phyloP scores from a whole-genome alignment of 495 filamentous ascomycete genomes.

The Hypoxylon perforatum region DNA sequence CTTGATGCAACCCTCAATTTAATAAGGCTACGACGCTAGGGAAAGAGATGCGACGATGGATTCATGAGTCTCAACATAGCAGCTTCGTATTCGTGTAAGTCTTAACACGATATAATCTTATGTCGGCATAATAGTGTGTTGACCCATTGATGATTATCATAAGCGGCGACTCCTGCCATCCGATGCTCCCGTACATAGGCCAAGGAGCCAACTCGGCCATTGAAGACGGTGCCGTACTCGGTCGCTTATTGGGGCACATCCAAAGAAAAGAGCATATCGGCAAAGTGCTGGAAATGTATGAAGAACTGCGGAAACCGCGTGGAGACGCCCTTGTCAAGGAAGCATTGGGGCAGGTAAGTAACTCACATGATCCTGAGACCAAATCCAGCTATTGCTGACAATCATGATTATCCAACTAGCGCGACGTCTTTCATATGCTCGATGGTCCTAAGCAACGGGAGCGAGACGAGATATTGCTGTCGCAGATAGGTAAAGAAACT shows the following conservation, averaged over 20 bases:
- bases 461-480: slow-evolving; percentile 58
- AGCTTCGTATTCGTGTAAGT: slow-evolving; percentile 46
- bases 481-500: slow-evolving; percentile 50
- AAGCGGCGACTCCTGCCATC: slow-evolving; percentile 66
- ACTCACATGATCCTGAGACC: neutral
- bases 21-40: slow-evolving; percentile 25
- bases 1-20: neutral
- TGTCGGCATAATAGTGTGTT: neutral
- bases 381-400: neutral
- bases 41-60: slow-evolving; percentile 43
- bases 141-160: neutral
- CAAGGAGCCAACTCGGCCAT: slow-evolving; percentile 60
- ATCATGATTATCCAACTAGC: slow-evolving; percentile 47
- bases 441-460: slow-evolving; percentile 64
- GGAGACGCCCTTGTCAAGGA: slow-evolving; percentile 60
- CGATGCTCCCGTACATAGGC: slow-evolving; percentile 67
- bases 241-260: slow-evolving; percentile 50
- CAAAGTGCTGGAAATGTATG: slow-evolving; percentile 62
- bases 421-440: slow-evolving; percentile 66
- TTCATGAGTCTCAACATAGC: slow-evolving; percentile 25
- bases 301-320: slow-evolving; percentile 58
- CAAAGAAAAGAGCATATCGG: slow-evolving; percentile 30
- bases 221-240: slow-evolving; percentile 60
- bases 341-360: slow-evolving; percentile 60
- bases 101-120: neutral